Base-by-base conservation (phyloP, 2,329 filamentous ascomycete species). In the Chalaropsis thielavioides region DNA sequence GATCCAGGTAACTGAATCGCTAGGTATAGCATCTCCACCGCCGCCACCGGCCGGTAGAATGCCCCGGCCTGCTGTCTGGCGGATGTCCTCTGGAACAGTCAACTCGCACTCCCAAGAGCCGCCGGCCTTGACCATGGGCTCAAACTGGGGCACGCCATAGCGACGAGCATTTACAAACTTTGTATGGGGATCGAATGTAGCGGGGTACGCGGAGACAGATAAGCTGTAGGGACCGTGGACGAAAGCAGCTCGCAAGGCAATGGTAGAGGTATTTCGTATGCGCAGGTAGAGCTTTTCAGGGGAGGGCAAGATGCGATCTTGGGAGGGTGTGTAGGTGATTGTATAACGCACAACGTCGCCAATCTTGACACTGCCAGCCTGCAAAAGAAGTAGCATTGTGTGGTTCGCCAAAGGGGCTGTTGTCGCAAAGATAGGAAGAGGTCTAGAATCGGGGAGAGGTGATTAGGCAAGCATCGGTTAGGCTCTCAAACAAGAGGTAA, bases 191-290 rank as follows among this genome's bases (percentile, higher is more conserved):
- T 92, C 82, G 77, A 94, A 97, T 59, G 81, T 83, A 17, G 88
- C 81, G 0, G 92, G 90, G 71, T 95, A 95, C 27, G 91, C 89
- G 62, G 92, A 86, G 61, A 92, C 87, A 71, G 90, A 91, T 44
- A 97, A 81, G 0, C 87, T 95, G 73, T 99, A 99, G 0, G 94
- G 94, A 0, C 94, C 94, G 76, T 96, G 94, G 64, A 99, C 87
- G 74, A 96, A 99, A 65, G 94, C 94, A 64, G 94, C 94, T 72
- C 94, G 89, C 46, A 97, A 80, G 17, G 94, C 89, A 69, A 96
- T 89, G 66, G 90, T 88, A 46, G 89, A 94, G 10, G 89, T 92
- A 75, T 99, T 99, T 74, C 89, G 92, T 73, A 99, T 86, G 70
- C 89, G 90, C 58, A 99, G 83, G 75, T 90, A 84, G 44, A 99